Base-by-base conservation (phyloP, 768 basidiomycete genomes). In the Boletus rex-veris region DNA sequence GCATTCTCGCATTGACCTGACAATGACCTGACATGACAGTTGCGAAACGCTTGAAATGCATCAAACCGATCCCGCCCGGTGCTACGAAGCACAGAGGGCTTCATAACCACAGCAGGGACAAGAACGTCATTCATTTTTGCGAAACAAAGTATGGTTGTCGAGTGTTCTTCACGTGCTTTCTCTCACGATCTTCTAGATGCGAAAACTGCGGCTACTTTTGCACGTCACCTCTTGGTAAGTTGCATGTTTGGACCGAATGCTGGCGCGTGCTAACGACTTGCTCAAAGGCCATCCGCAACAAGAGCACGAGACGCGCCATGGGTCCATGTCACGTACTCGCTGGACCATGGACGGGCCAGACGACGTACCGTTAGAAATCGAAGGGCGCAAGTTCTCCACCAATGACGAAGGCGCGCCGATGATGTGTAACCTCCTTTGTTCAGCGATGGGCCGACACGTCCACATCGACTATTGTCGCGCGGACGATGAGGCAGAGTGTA, bases 251-350 rank as follows among this genome's bases (percentile, higher is more conserved):
- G 12, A 35, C 2, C 11, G 4, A 4, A 31, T 10, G 10, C 4
- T 10, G 33, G 10, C 3, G 4, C 37, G 4, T 45, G 35, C 21
- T 63, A 8, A 63, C 3, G 1, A 18, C 15, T 15, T 7, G 3
- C 10, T 45, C 7, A 19, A 40, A 85, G 84, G 79, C 0, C 84
- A 86, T 52, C 52, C 80, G 1, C 82, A 85, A 52, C 74, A 77
- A 56, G 80, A 82, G 42, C 84, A 86, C 37, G 82, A 84, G 41
- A 86, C 84, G 0, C 74, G 73, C 15, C 84, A 86, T 52, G 85
- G 84, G 6, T 83, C 81, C 2, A 85, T 85, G 83, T 78, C 81
- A 0, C 74, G 69, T 51, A 79, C 80, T 0, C 72, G 73, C 39
- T 86, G 85, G 85, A 71, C 77, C 1, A 62, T 84, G 4, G 81